These are phyloP conservation scores for Termitomyces sp. DNA, from an alignment of 768 basidiomycete genomes.

Conservation along the genomic window DNA sequence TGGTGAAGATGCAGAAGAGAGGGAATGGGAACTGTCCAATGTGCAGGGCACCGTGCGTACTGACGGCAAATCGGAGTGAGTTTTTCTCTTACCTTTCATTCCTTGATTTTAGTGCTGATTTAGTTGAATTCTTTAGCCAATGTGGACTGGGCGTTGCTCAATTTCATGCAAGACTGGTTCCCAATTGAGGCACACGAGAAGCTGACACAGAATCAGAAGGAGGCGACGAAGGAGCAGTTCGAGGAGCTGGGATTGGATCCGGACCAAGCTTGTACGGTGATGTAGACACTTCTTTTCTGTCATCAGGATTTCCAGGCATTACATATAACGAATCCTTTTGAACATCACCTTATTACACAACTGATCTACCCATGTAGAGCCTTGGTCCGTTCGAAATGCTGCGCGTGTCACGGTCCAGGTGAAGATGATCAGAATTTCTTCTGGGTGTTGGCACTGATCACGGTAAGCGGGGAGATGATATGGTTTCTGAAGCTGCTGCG, in stretches of 20 bases:
- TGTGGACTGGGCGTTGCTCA: constrained; percentile 73
- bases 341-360: not conserved
- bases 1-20: constrained; percentile 90
- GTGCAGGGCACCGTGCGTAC: constrained; percentile 76
- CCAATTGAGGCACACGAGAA: constrained; percentile 79
- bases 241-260: constrained; percentile 61
- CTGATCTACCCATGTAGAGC: not conserved
- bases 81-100: constrained; percentile 10
- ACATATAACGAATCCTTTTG: not conserved
- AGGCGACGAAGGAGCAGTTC: constrained; percentile 68
- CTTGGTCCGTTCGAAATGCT: not conserved
- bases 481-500: too few species aligned
- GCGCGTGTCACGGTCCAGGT: not conserved
- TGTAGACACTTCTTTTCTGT: constrained; percentile 10
- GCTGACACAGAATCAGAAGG: constrained; percentile 68
- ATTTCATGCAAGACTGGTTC: constrained; percentile 94
- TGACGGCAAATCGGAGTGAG: constrained; percentile 75
- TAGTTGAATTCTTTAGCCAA: constrained; percentile 46
- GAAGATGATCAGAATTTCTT: too few species aligned
- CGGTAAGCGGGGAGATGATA: too few species aligned
- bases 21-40: constrained; percentile 77
- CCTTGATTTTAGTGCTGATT: not conserved
- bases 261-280: constrained; percentile 32
- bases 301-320: not conserved
- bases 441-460: too few species aligned